Evolutionary conservation across 225 moss, liverwort and hornwort species (phyloP), one percentile per base, ranked within the genome.

Genomic region (Polytrichum commune): DNA sequence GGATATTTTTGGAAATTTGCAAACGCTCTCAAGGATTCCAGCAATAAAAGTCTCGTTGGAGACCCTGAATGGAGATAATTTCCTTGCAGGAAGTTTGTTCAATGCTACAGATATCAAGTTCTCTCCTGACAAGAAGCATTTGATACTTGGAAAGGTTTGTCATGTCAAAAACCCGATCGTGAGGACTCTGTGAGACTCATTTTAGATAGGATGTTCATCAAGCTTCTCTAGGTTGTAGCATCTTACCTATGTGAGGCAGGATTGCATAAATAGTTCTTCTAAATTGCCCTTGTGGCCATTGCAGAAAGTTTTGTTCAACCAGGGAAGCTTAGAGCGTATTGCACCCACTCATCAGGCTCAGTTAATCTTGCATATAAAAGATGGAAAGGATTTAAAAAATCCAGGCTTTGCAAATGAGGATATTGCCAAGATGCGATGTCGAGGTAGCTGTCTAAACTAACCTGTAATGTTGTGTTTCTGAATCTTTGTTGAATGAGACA

Each of bases 1-100:
- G 46, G 90, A 92, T 54, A 54, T 75, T 10, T 86, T 62, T 80
- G 82, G 72, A 27, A 92, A 92, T 54, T 75, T 61, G 33, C 92
- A 90, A 65, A 55, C 4, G 3, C 82, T 92, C 68, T 66, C 72
- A 65, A 83, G 53, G 28, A 76, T 69, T 62, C 72, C 82, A 69
- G 72, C 65, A 55, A 58, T 92, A 26, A 80, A 84, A 33, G 69
- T 84, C 6, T 70, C 72, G 73, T 60, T 84, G 10, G 73, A 80
- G 63, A 74, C 85, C 0, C 71, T 65, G 28, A 75, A 74, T 30
- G 79, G 75, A 33, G 66, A 55, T 63, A 60, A 69, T 18, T 68
- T 83, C 46, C 75, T 82, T 54, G 13, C 67, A 23, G 78, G 75
- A 53, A 71, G 46, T 53, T 23, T 55, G 10, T 77, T 68, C 30